These are phyloP conservation scores for Isatis tinctoria DNA, from an alignment of 345 rosid species.

Conservation along the genomic window DNA sequence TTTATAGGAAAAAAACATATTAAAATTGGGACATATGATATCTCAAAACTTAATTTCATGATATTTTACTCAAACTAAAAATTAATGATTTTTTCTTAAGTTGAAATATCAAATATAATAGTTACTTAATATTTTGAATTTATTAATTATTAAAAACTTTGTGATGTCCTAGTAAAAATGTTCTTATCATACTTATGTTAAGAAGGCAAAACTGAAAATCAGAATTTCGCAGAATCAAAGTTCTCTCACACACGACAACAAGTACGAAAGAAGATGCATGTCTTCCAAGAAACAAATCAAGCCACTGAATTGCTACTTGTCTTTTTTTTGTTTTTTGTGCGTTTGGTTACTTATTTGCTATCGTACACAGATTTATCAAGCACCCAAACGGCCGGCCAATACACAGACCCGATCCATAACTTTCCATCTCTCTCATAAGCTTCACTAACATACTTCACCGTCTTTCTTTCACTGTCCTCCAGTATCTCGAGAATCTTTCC, in stretches of 20 bases:
- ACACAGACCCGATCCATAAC: slow-evolving; percentile 61
- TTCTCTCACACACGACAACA: neutral
- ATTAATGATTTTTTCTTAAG: too few species aligned
- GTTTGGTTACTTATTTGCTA: neutral
- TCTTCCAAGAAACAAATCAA: neutral
- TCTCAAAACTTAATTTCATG: too few species aligned
- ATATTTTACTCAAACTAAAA: too few species aligned
- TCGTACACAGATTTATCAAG: slow-evolving; percentile 14
- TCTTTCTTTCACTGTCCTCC: slow-evolving; percentile 49
- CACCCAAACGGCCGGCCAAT: slow-evolving; percentile 49
- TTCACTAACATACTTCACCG: slow-evolving; percentile 54
- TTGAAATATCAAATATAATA: too few species aligned
- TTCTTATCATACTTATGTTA: too few species aligned
- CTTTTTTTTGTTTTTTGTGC: neutral
- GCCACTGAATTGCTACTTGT: neutral
- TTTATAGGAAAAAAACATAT: too few species aligned
- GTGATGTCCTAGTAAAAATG: too few species aligned
- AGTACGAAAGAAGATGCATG: neutral
- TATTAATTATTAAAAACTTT: too few species aligned
- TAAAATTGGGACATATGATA: too few species aligned
- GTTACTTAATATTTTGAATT: too few species aligned
- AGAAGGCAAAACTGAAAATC: neutral
- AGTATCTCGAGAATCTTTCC: slow-evolving; percentile 47
- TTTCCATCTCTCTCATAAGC: slow-evolving; percentile 53
- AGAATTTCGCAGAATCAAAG: neutral